These are phyloP conservation scores for Eimeria acervulina DNA, from an alignment of 169 alveolate species.

Conservation along the genomic window DNA sequence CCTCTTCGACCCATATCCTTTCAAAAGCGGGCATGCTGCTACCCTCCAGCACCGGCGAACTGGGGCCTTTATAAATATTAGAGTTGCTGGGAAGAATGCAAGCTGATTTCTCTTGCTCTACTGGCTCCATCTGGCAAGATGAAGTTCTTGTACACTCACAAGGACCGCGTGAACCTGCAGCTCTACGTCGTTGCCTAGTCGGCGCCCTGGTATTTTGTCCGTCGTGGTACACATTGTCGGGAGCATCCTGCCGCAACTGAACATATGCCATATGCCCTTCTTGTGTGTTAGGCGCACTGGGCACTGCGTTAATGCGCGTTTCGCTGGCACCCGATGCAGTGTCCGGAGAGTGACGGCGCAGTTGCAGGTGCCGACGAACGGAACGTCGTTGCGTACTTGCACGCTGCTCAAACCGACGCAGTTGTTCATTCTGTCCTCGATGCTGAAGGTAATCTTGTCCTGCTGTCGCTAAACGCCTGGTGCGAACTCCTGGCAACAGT, in stretches of 20 bases:
- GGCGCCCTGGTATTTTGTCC: background rate
- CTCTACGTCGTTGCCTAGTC: slow-evolving; percentile 54
- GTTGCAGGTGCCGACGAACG: slow-evolving; percentile 41
- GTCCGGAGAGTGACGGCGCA: slow-evolving; percentile 46
- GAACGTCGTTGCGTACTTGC: slow-evolving; percentile 22
- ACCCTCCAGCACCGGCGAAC: background rate
- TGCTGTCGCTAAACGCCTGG: background rate
- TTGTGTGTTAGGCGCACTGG: slow-evolving; percentile 14
- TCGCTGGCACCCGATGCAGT: background rate
- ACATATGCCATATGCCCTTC: background rate
- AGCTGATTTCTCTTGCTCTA: background rate
- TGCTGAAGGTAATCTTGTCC: background rate
- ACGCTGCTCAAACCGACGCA: slow-evolving; percentile 60
- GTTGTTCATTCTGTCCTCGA: slow-evolving; percentile 27
- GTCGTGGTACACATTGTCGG: background rate
- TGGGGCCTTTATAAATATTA: background rate
- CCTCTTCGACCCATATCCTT: background rate
- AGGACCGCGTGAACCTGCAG: slow-evolving; percentile 42
- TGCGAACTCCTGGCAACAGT: slow-evolving; percentile 56
- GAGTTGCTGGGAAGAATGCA: background rate
- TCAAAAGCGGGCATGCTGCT: background rate
- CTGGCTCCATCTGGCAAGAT: background rate
- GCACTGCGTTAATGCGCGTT: background rate
- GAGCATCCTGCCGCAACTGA: background rate
- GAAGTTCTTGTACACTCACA: background rate